Base-by-base conservation (phyloP, 306 rosid species). In the Ceratonia siliqua region DNA sequence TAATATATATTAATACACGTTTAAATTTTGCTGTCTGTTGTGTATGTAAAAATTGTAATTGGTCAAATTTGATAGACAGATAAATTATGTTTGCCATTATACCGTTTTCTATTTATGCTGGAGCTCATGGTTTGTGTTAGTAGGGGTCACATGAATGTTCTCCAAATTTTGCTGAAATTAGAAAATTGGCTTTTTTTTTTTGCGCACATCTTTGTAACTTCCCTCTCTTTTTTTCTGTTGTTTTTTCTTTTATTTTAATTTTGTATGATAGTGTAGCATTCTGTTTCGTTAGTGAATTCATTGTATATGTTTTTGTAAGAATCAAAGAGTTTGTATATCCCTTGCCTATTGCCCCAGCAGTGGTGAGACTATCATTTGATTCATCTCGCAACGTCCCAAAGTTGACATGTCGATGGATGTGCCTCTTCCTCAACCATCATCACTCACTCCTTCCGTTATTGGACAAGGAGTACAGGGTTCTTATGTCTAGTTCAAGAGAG, bases 351-450 rank as follows among this genome's bases (percentile, higher is more conserved):
- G 90, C 80, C 81, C 89, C n/a, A 88, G 84, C 62, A 84, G 82
- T 46, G 90, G 84, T 55, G 95, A 91, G n/a, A n/a, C n/a, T n/a
- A n/a, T n/a, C 75, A 65, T 88, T 90, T 76, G 92, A 79, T 76
- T 87, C 97, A 2, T 91, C n/a, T n/a, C n/a, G n/a, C n/a, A 88
- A 78, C 95, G 98, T 69, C 98, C 98, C 49, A 91, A 69, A 80
- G 81, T 87, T 56, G 94, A 88, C 80, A 71, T 50, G 74, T 39
- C 76, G 0, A 38, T 42, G 70, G 91, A 82, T 53, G 67, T 53
- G 28, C 62, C 70, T 70, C 38, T 69, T 49, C 75, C 97, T 62
- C 96, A 85, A 77, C 84, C 74, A 48, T 70, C 78, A 8, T 70
- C 78, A 8, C 78, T 78, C 59, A 57, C 82, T 73, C 89, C 89